Evolutionary conservation across 306 rosid genomes (phyloP).

Genomic region (Astragalus glycyphyllos): DNA sequence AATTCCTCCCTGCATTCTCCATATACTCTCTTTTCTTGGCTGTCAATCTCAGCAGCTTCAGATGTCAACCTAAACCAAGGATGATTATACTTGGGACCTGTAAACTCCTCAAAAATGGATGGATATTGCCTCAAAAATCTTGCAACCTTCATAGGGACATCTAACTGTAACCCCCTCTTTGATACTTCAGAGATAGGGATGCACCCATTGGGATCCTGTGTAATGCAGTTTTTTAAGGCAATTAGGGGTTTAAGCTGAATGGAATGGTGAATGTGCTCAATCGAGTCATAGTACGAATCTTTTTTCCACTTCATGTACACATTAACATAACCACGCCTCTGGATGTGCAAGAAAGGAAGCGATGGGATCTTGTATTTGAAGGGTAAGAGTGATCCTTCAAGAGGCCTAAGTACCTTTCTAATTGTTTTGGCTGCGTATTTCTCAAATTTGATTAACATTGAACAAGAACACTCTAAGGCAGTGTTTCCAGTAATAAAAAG

Average conservation of each 20-base stretch:
- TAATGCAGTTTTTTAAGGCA: slow-evolving; percentile 76
- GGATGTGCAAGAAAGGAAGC: slow-evolving; percentile 51
- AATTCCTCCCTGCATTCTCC: slow-evolving; percentile 69
- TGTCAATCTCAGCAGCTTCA: slow-evolving; percentile 77
- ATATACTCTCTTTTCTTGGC: slow-evolving; percentile 68
- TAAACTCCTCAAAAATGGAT: slow-evolving; percentile 79
- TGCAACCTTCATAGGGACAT: slow-evolving; percentile 75
- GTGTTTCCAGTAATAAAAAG: slow-evolving; percentile 31
- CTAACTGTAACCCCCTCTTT: slow-evolving; percentile 67
- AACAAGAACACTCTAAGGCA: background rate
- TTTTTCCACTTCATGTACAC: slow-evolving; percentile 95
- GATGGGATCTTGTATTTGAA: slow-evolving; percentile 17
- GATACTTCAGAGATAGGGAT: slow-evolving; percentile 81
- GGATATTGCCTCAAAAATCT: slow-evolving; percentile 84
- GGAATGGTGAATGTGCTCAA: slow-evolving; percentile 76
- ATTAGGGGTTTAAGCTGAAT: slow-evolving; percentile 66
- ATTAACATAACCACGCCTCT: slow-evolving; percentile 65
- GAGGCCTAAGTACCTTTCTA: slow-evolving; percentile 34
- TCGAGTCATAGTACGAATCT: slow-evolving; percentile 71
- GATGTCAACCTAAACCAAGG: slow-evolving; percentile 91
- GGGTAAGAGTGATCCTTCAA: slow-evolving; percentile 39
- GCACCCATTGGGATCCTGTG: slow-evolving; percentile 63
- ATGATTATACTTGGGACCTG: slow-evolving; percentile 68
- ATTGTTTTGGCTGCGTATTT: slow-evolving; percentile 47
- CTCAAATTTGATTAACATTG: slow-evolving; percentile 50